Conservation (phyloP, 495 filamentous ascomycete genomes). For the Penicillium samsonianum region DNA sequence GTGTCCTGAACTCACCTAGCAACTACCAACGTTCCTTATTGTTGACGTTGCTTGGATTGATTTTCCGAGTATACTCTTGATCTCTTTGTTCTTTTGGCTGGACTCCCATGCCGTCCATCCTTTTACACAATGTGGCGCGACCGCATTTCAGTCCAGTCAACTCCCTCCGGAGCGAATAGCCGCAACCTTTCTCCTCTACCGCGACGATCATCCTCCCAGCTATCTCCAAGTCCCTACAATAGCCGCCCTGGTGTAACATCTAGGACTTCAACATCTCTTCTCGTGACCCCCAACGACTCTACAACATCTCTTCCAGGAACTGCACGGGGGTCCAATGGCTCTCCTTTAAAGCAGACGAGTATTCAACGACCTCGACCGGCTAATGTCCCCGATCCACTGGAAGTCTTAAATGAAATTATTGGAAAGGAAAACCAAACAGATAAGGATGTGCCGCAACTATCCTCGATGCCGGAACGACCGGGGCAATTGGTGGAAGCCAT, state of each 20-base stretch:
- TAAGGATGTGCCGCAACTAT: conserved; percentile 17
- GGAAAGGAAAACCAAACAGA: conserved; percentile 46
- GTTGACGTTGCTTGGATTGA: neutral
- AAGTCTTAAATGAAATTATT: conserved; percentile 71
- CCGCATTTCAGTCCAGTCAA: conserved; percentile 74
- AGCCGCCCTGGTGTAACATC: conserved; percentile 61
- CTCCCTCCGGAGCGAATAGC: conserved; percentile 58
- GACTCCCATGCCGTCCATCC: conserved; percentile 13
- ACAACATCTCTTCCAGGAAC: conserved; percentile 67
- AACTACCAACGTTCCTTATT: neutral
- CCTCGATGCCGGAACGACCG: conserved; percentile 35
- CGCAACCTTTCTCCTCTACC: conserved; percentile 72
- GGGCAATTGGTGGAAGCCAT: conserved; percentile 60
- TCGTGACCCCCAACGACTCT: conserved; percentile 67
- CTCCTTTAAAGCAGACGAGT: conserved; percentile 58
- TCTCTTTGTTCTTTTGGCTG: neutral
- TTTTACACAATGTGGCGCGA: conserved; percentile 78
- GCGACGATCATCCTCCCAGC: conserved; percentile 56
- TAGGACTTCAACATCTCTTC: conserved; percentile 66
- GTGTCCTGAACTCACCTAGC: conserved; percentile 4
- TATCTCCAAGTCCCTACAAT: conserved; percentile 41
- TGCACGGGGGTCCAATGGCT: conserved; percentile 63
- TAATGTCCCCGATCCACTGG: conserved; percentile 68
- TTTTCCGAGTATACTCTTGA: neutral
- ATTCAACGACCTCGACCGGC: conserved; percentile 45